Evolutionary conservation across 2,329 filamentous ascomycete species (phyloP).

Genomic region (Akanthomyces dipterigenus): DNA sequence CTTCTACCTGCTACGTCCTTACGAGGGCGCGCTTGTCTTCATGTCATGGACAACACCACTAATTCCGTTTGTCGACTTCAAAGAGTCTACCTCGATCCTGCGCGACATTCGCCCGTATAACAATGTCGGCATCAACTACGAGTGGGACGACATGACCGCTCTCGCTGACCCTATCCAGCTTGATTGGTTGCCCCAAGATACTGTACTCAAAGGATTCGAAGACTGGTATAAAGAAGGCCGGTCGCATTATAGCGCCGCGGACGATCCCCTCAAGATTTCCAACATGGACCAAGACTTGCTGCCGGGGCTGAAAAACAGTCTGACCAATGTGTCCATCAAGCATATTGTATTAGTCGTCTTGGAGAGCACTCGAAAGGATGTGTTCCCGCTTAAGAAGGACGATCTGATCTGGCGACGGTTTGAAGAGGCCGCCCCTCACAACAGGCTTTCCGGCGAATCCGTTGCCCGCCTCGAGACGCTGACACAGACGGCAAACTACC

Average conservation of each 20-base stretch:
- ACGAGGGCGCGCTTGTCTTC: conserved; percentile 26
- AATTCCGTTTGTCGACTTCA: conserved; percentile 29
- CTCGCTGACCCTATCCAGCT: conserved; percentile 17
- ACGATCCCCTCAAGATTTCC: conserved; percentile 34
- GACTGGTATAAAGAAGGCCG: conserved; percentile 22
- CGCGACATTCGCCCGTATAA: conserved; percentile 20
- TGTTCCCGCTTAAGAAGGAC: conserved; percentile 37
- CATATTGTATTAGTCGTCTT: conserved; percentile 36
- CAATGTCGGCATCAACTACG: conserved; percentile 21
- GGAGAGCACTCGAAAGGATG: conserved; percentile 38
- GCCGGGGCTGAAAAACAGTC: conserved; percentile 19
- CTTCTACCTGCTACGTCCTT: conserved; percentile 22
- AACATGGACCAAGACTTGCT: conserved; percentile 31
- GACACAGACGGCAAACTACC: conserved; percentile 26
- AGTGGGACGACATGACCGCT: conserved; percentile 24
- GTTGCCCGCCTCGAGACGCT: conserved; percentile 22
- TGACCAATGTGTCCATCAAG: conserved; percentile 30
- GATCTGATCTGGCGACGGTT: conserved; percentile 32
- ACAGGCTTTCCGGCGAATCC: conserved; percentile 26
- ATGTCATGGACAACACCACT: conserved; percentile 29
- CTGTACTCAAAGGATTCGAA: conserved; percentile 15
- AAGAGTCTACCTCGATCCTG: conserved; percentile 25
- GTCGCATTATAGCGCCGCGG: conserved; percentile 27
- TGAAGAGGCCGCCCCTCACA: conserved; percentile 24
- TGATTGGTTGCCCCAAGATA: conserved; percentile 22